Percentiles rank a stretch among this genome's conserved stretches.
Conservation (phyloP, 306 rosid species). For the Rosa persica region DNA sequence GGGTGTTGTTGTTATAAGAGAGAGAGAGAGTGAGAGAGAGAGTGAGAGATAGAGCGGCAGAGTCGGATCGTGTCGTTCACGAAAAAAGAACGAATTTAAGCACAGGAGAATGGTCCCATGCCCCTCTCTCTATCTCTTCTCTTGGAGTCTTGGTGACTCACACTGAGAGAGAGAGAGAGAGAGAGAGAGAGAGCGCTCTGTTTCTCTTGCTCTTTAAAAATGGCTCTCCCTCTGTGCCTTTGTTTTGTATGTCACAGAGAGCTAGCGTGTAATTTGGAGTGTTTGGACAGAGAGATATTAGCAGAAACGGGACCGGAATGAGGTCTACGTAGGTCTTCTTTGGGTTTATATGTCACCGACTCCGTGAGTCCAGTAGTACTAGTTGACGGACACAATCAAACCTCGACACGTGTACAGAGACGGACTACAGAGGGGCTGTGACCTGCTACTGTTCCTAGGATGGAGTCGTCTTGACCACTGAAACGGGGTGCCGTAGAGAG, state of each 20-base stretch:
- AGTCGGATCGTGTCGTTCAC: constrained; percentile 91
- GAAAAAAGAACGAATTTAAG: constrained; percentile 50
- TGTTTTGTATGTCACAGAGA: background rate
- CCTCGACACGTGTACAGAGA: background rate
- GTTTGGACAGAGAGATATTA: background rate
- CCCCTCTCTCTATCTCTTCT: constrained; percentile 26
- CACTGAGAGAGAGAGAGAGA: background rate
- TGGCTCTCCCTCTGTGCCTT: background rate
- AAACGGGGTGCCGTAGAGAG: constrained; percentile 2
- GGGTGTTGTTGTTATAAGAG: constrained; percentile 3
- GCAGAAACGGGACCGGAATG: constrained; percentile 1
- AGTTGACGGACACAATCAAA: background rate
- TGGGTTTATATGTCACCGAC: background rate
- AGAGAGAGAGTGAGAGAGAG: constrained; percentile 10
- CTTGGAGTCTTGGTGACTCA: background rate
- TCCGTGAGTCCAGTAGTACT: background rate
- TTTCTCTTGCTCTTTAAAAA: constrained; percentile 9
- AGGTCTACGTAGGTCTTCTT: constrained; percentile 1
- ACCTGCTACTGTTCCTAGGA: background rate
- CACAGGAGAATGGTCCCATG: constrained; percentile 79
- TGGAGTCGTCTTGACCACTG: background rate
- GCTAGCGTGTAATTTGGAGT: constrained; percentile 5
- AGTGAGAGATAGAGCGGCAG: constrained; percentile 53
- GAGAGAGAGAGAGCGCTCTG: background rate
- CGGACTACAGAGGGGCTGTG: background rate